These are phyloP conservation scores for Fonsecaea pedrosoi DNA, from an alignment of 2,329 filamentous ascomycete species.

Conservation along the genomic window DNA sequence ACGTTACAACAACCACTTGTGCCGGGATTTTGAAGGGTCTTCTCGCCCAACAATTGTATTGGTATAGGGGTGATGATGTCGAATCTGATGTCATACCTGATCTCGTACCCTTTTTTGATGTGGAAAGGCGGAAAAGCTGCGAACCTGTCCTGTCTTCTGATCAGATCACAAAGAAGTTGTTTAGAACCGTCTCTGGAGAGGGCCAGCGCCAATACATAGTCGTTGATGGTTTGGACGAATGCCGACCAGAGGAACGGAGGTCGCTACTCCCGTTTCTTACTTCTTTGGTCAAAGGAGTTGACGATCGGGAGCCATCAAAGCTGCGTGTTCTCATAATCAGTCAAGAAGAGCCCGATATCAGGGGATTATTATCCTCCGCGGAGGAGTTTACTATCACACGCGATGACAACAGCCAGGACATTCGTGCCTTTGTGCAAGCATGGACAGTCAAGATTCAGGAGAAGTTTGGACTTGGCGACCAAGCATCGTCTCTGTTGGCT, in stretches of 20 bases:
- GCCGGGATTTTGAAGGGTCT: slow-evolving; percentile 45
- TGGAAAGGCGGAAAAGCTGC: background rate
- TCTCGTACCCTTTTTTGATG: slow-evolving; percentile 8
- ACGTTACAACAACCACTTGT: slow-evolving; percentile 42
- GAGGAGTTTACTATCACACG: slow-evolving; percentile 40
- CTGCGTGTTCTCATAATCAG: slow-evolving; percentile 47
- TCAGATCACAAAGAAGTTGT: background rate
- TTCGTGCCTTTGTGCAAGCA: slow-evolving; percentile 42
- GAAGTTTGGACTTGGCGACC: slow-evolving; percentile 32
- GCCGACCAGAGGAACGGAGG: slow-evolving; percentile 42
- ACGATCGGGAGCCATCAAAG: slow-evolving; percentile 38
- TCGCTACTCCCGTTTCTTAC: slow-evolving; percentile 44
- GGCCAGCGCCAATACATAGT: slow-evolving; percentile 43
- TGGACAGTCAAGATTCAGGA: slow-evolving; percentile 31
- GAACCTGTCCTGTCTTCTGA: background rate
- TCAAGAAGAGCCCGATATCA: slow-evolving; percentile 43
- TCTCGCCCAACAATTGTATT: slow-evolving; percentile 44
- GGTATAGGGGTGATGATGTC: background rate
- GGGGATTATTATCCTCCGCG: slow-evolving; percentile 38
- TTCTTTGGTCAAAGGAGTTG: slow-evolving; percentile 37
- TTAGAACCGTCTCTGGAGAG: slow-evolving; percentile 1
- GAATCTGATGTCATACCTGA: background rate
- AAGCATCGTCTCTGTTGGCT: background rate
- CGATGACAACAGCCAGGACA: slow-evolving; percentile 42
- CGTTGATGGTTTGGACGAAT: slow-evolving; percentile 57